A percentile compares a stretch with the other conserved stretches of the same genome.
Evolutionary conservation across 768 basidiomycete species (phyloP).

Genomic region (Candolleomyces aberdarensis): DNA sequence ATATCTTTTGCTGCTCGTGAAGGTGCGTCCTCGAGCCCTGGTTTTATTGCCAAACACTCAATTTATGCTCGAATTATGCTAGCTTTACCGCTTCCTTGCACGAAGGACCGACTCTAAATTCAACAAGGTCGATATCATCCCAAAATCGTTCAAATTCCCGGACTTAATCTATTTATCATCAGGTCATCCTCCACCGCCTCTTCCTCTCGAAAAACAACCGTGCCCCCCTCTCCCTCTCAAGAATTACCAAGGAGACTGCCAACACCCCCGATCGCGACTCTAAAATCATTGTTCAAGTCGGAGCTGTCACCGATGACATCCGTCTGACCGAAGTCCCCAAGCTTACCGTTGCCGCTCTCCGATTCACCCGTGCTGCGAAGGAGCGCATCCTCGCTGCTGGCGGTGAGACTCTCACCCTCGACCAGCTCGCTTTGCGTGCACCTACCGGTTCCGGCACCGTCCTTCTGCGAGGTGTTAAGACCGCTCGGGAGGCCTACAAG

Average conservation of each 20-base stretch:
- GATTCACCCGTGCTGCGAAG: constrained; percentile 89
- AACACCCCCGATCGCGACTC: constrained; percentile 61
- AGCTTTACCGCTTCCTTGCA: constrained; percentile 99
- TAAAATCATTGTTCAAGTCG: constrained; percentile 88
- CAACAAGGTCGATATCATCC: constrained; percentile 68
- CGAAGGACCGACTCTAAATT: constrained; percentile 93
- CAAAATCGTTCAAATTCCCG: constrained; percentile 1
- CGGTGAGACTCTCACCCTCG: constrained; percentile 92
- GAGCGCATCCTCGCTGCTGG: constrained; percentile 95
- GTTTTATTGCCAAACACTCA: neutral
- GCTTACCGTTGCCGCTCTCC: constrained; percentile 88
- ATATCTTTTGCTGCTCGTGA: constrained; percentile 96
- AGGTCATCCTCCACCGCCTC: constrained; percentile 93
- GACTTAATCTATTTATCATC: constrained; percentile 7
- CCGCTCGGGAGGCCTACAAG: constrained; percentile 90
- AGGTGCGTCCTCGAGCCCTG: constrained; percentile 51
- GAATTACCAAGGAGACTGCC: constrained; percentile 80
- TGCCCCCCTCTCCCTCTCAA: constrained; percentile 92
- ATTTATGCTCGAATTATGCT: constrained; percentile 11
- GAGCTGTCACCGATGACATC: constrained; percentile 93
- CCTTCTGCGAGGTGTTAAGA: constrained; percentile 89
- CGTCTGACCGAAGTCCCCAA: constrained; percentile 85
- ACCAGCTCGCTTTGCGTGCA: constrained; percentile 92
- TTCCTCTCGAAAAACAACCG: constrained; percentile 98
- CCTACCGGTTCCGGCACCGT: constrained; percentile 96